These are phyloP conservation scores for Cyclotella cryptica DNA, from an alignment of 108 stramenopile species.

Conservation along the genomic window DNA sequence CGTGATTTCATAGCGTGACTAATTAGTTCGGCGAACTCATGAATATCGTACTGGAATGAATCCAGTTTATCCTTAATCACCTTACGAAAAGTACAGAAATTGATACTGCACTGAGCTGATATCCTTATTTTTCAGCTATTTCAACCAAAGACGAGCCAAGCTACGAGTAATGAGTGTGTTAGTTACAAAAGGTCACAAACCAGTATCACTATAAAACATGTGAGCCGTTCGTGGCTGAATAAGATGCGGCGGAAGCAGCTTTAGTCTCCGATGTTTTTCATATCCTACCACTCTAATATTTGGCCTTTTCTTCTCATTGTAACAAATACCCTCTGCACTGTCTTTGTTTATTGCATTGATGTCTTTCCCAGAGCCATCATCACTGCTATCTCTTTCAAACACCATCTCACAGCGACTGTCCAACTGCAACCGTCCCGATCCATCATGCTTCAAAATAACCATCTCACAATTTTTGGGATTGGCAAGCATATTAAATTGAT, in stretches of 20 bases:
- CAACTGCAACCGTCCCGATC: constrained; percentile 69
- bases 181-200: too few relatives aligned
- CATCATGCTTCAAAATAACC: constrained; percentile 84
- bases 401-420: constrained; percentile 75
- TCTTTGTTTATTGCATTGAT: not conserved
- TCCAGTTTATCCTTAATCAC: too few relatives aligned
- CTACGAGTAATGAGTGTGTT: too few relatives aligned
- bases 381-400: constrained; percentile 18
- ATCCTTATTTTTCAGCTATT: not conserved
- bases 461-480: constrained; percentile 95
- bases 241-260: constrained; percentile 65
- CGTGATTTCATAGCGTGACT: too few relatives aligned
- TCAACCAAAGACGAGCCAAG: not conserved
- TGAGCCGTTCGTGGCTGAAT: constrained; percentile 60
- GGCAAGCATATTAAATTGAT: constrained; percentile 86
- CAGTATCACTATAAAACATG: constrained; percentile 59
- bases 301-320: not conserved
- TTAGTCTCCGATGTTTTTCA: constrained; percentile 66
- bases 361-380: constrained; percentile 13
- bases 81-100: too few relatives aligned
- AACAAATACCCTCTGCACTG: not conserved
- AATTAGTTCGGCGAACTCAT: too few relatives aligned
- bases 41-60: too few relatives aligned
- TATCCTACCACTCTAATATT: constrained; percentile 53
- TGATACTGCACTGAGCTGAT: too few relatives aligned